Conservation (phyloP, 2,329 filamentous ascomycete species). For the Beauveria australis region DNA sequence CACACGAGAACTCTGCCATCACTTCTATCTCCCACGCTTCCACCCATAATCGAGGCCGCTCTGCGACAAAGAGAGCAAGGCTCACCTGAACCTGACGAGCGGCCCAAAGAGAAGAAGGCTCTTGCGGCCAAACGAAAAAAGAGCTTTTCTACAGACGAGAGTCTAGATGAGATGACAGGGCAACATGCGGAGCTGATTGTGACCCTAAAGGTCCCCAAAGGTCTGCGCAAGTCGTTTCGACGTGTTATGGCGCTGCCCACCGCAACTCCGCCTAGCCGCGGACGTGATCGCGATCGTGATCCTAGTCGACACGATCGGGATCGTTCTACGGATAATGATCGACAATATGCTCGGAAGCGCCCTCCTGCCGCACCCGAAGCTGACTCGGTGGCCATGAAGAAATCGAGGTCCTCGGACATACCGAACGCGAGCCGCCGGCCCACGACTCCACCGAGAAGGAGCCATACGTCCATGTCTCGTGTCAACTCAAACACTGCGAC, state of each 20-base stretch:
- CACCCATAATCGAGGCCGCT: slow-evolving; percentile 41
- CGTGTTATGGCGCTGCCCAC: slow-evolving; percentile 35
- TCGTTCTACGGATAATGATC: neutral
- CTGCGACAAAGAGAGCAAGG: slow-evolving; percentile 23
- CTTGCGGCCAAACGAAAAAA: slow-evolving; percentile 19
- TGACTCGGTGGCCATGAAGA: slow-evolving; percentile 32
- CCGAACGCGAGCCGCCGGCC: slow-evolving; percentile 27
- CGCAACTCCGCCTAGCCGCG: slow-evolving; percentile 13
- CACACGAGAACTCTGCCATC: slow-evolving; percentile 34
- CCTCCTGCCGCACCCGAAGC: slow-evolving; percentile 31
- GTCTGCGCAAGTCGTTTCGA: slow-evolving; percentile 34
- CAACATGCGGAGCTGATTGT: slow-evolving; percentile 30
- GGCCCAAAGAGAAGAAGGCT: slow-evolving; percentile 11
- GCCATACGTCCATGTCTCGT: slow-evolving; percentile 42
- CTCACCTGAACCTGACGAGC: slow-evolving; percentile 7
- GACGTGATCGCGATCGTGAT: neutral
- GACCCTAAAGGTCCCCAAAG: slow-evolving; percentile 41
- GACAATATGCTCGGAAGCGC: slow-evolving; percentile 38
- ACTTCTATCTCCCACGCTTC: slow-evolving; percentile 49
- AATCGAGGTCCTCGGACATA: slow-evolving; percentile 35
- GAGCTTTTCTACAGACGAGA: slow-evolving; percentile 17
- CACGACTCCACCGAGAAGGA: slow-evolving; percentile 46
- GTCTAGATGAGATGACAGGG: slow-evolving; percentile 25
- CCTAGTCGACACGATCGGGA: slow-evolving; percentile 19
- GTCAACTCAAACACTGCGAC: slow-evolving; percentile 46